Evolutionary conservation across 2,329 filamentous ascomycete genomes (phyloP).

Genomic region (Alternaria ventricosa): DNA sequence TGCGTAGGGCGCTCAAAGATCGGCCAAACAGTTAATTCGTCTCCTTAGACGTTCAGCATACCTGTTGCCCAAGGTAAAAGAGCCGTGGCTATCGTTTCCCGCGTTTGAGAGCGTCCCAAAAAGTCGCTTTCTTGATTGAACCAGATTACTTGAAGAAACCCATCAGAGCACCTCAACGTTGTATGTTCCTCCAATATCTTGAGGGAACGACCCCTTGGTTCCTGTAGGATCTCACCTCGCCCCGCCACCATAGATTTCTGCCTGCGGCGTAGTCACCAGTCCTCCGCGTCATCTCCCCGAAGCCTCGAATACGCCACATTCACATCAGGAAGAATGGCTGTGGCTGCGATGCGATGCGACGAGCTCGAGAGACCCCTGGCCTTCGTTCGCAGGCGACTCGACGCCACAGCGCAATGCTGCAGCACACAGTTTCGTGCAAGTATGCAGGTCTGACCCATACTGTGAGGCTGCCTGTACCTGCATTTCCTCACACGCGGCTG

Average conservation of each 20-base stretch:
- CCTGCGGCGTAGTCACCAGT: not conserved
- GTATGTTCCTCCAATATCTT: not conserved
- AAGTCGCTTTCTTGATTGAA: not conserved
- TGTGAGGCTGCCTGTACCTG: not conserved
- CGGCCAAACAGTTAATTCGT: not conserved
- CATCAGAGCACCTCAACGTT: not conserved
- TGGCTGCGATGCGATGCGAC: not conserved
- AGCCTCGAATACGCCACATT: not conserved
- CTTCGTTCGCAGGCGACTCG: not conserved
- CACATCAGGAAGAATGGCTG: not conserved
- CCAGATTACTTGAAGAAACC: not conserved
- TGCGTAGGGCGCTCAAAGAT: not conserved
- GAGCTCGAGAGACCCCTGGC: not conserved
- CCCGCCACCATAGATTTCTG: not conserved
- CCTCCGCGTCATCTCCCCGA: not conserved
- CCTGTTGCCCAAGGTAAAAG: not conserved
- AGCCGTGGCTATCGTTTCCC: not conserved
- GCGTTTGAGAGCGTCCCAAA: not conserved
- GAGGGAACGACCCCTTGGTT: not conserved
- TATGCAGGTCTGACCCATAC: not conserved
- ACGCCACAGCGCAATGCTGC: not conserved
- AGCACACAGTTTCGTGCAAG: not conserved
- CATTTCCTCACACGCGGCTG: conserved; percentile 1
- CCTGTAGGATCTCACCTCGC: not conserved
- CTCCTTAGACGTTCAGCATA: not conserved